These are phyloP conservation scores for Yamadazyma olivae DNA, from an alignment of 805 yeast genomes.

Conservation along the genomic window DNA sequence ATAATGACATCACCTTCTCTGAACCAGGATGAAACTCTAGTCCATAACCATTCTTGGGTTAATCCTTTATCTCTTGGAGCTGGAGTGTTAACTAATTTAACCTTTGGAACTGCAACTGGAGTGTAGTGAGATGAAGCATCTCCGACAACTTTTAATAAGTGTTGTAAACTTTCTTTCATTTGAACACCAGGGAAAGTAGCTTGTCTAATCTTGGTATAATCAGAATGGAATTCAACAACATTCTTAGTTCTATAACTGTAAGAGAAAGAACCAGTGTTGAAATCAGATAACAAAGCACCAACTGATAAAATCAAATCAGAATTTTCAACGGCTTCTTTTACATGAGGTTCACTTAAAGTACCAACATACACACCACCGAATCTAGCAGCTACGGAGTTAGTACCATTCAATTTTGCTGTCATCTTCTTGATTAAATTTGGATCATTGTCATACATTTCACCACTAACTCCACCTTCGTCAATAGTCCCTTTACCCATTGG, in stretches of 20 bases:
- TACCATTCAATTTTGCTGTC: slow-evolving; percentile 18
- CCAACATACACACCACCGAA: slow-evolving; percentile 43
- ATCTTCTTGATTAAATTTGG: slow-evolving; percentile 22
- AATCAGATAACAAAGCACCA: slow-evolving; percentile 39
- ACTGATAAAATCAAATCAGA: slow-evolving; percentile 36
- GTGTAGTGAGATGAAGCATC: slow-evolving; percentile 40
- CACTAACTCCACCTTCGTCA: slow-evolving; percentile 35
- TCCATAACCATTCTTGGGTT: slow-evolving; percentile 69
- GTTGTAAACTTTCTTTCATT: slow-evolving; percentile 45
- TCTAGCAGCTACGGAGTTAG: slow-evolving; percentile 20
- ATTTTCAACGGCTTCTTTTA: slow-evolving; percentile 34
- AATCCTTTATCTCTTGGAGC: slow-evolving; percentile 27
- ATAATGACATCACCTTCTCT: slow-evolving; percentile 64
- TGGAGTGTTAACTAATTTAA: slow-evolving; percentile 45
- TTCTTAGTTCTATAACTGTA: slow-evolving; percentile 37
- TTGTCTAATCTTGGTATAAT: slow-evolving; percentile 38
- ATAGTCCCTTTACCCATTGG: slow-evolving; percentile 41
- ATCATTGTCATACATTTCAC: slow-evolving; percentile 22
- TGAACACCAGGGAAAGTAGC: slow-evolving; percentile 40
- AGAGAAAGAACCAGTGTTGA: slow-evolving; percentile 40
- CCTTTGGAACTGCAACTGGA: slow-evolving; percentile 55
- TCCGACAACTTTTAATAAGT: slow-evolving; percentile 36
- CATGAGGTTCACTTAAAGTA: slow-evolving; percentile 33
- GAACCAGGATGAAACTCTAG: slow-evolving; percentile 58
- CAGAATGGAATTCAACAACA: slow-evolving; percentile 40